Conservation (phyloP, 129 eudicot genomes). For the Pseudognaphalium luteoalbum region DNA sequence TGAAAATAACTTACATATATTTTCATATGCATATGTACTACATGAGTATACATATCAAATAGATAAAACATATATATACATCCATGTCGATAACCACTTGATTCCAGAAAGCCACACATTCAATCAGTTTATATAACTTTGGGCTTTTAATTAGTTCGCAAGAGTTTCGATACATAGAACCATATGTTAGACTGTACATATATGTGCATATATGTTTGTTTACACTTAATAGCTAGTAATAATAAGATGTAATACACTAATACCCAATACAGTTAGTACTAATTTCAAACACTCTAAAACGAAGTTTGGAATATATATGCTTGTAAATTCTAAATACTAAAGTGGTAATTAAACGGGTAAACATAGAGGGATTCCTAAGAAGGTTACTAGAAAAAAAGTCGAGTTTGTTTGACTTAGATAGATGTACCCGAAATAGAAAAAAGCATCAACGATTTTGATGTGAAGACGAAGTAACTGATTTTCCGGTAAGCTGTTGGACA, state of each 20-base stretch:
- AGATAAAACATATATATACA: background rate
- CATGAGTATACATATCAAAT: background rate
- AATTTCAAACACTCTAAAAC: background rate
- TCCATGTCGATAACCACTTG: background rate
- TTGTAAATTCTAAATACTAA: background rate
- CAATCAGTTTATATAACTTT: background rate
- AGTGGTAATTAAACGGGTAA: background rate
- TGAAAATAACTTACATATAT: too few relatives aligned
- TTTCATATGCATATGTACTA: too few relatives aligned
- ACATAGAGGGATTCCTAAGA: background rate
- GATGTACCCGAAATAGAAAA: background rate
- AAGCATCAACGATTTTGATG: constrained; percentile 14
- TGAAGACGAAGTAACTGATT: constrained; percentile 18
- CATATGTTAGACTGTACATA: background rate
- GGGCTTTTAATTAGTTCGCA: background rate
- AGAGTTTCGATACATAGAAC: background rate
- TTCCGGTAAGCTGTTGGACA: constrained; percentile 42
- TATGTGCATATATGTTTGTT: too few relatives aligned
- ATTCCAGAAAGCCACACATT: background rate
- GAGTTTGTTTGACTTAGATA: background rate
- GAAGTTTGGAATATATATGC: background rate
- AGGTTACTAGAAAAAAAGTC: background rate
- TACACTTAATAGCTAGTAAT: too few relatives aligned
- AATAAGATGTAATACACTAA: too few relatives aligned
- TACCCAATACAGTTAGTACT: background rate